A percentile compares a stretch with the other conserved stretches of the same genome.
Conservation (phyloP, 805 yeast species). For the Jamesozyma gamospora region DNA sequence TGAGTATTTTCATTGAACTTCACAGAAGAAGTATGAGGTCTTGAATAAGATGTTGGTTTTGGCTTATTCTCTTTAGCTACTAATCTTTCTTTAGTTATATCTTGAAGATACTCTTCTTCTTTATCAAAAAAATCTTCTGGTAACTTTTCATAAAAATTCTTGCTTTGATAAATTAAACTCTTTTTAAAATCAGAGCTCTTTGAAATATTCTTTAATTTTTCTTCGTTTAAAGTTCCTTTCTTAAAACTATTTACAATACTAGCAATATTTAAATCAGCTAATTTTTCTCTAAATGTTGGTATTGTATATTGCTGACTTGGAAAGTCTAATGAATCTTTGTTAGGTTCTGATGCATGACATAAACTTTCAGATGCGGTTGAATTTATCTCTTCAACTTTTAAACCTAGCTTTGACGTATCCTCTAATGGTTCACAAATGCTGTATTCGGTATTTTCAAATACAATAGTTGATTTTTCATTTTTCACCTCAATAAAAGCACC, state of each 20-base stretch:
- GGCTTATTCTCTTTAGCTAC: not conserved
- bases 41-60: not conserved
- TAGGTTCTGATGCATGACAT: not conserved
- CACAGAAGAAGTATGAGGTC: conserved; percentile 1
- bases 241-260: conserved; percentile 12
- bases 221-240: conserved; percentile 12
- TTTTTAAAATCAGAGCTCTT: conserved; percentile 1
- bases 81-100: not conserved
- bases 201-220: conserved; percentile 7
- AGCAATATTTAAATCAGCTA: conserved; percentile 8
- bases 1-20: conserved; percentile 4
- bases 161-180: conserved; percentile 8
- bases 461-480: too few relatives aligned
- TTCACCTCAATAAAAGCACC: too few relatives aligned
- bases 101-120: not conserved
- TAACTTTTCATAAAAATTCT: conserved; percentile 14
- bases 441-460: too few relatives aligned
- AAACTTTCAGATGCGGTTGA: not conserved
- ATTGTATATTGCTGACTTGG: conserved; percentile 21
- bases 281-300: conserved; percentile 34
- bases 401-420: too few relatives aligned
- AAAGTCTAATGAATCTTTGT: not conserved
- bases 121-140: conserved; percentile 2
- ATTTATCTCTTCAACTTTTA: too few relatives aligned
- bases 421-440: not conserved